Conservation (phyloP, 202 grass and related monocot genomes). For the Zoysia matrella region DNA sequence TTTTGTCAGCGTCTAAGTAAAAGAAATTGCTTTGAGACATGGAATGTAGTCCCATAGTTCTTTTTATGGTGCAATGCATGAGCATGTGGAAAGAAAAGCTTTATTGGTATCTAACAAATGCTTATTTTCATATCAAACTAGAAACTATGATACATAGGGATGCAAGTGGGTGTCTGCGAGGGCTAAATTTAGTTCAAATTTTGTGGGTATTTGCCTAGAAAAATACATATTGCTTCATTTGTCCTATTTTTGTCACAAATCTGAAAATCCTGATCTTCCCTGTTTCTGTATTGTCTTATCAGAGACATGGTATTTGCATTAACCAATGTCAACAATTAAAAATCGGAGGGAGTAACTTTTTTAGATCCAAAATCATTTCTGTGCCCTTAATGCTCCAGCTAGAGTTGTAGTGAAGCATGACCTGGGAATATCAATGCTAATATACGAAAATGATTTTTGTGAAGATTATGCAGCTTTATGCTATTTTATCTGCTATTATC, state of each 20-base stretch:
- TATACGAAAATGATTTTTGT: constrained; percentile 12
- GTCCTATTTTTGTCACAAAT: not conserved
- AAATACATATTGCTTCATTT: not conserved
- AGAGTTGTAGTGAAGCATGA: not conserved
- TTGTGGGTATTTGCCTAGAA: too few species aligned
- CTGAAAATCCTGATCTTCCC: not conserved
- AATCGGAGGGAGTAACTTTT: not conserved
- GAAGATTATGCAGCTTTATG: constrained; percentile 14
- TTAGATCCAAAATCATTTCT: not conserved
- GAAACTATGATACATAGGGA: too few species aligned
- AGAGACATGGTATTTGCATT: not conserved
- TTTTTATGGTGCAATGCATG: not conserved
- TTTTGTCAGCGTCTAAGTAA: constrained; percentile 14
- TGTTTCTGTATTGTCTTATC: not conserved
- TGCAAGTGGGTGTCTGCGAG: too few species aligned
- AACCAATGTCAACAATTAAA: too few species aligned
- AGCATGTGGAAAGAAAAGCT: not conserved
- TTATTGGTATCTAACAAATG: not conserved
- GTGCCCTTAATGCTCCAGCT: constrained; percentile 6
- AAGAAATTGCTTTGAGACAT: not conserved
- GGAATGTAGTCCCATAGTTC: not conserved
- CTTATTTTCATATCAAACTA: not conserved
- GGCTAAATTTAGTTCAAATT: too few species aligned
- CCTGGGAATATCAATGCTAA: constrained; percentile 20
- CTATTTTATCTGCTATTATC: constrained; percentile 6